These are phyloP conservation scores for Penicillium mononematosum DNA, from an alignment of 495 filamentous ascomycete species.

Conservation along the genomic window DNA sequence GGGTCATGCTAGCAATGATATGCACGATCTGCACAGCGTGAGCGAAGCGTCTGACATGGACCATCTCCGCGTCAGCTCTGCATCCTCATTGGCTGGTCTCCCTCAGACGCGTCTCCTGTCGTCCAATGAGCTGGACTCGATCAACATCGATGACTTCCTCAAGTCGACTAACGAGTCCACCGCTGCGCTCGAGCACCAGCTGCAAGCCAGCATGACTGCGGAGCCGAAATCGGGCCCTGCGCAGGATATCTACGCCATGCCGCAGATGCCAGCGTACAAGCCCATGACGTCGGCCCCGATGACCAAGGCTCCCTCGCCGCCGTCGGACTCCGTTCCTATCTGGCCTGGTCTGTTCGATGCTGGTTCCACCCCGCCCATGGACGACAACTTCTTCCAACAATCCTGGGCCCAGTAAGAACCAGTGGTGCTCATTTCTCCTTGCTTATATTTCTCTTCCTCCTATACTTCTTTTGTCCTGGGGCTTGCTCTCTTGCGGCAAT, in stretches of 20 bases:
- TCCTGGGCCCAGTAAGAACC: conserved; percentile 39
- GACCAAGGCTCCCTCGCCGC: conserved; percentile 26
- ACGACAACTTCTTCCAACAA: conserved; percentile 36
- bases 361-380: conserved; percentile 31
- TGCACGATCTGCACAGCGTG: conserved; percentile 49
- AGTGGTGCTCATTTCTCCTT: conserved; percentile 11
- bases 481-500: conserved; percentile 30
- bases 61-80: conserved; percentile 52
- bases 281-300: conserved; percentile 19
- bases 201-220: conserved; percentile 45
- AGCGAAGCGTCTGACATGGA: conserved; percentile 57
- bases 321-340: conserved; percentile 35
- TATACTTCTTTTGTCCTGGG: conserved; percentile 5
- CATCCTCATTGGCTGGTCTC: conserved; percentile 54
- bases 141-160: conserved; percentile 65
- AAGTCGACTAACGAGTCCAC: conserved; percentile 50
- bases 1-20: conserved; percentile 33
- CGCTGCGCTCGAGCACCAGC: conserved; percentile 46
- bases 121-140: conserved; percentile 53
- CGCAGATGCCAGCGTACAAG: conserved; percentile 32
- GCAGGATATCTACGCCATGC: conserved; percentile 36
- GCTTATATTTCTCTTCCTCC: conserved; percentile 17
- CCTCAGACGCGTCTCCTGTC: conserved; percentile 52
- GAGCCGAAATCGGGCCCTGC: conserved; percentile 38
- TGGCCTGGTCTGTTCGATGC: conserved; percentile 44